phyloP scores from a whole-genome alignment of 228 moss, liverwort and hornwort genomes.

The Sphagnum magellanicum region DNA sequence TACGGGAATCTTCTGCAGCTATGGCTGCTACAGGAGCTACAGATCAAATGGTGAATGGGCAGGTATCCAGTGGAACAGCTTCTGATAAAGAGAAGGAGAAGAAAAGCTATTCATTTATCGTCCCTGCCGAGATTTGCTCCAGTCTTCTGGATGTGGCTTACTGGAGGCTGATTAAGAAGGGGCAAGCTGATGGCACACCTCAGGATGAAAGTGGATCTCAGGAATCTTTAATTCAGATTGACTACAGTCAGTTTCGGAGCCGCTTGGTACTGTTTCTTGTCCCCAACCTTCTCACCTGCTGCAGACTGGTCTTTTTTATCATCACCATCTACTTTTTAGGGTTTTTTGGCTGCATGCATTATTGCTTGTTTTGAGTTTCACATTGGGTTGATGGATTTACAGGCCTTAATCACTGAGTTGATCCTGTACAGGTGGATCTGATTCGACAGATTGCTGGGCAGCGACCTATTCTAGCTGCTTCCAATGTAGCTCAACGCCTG shows the following conservation, averaged over 20 bases:
- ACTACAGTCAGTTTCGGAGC: constrained; percentile 86
- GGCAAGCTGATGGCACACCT: constrained; percentile 44
- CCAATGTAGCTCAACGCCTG: constrained; percentile 69
- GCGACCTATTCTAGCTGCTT: constrained; percentile 65
- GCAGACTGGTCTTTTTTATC: too few species aligned
- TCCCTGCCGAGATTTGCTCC: constrained; percentile 60
- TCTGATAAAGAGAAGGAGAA: constrained; percentile 76
- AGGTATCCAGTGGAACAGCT: constrained; percentile 16
- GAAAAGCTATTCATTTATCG: constrained; percentile 48
- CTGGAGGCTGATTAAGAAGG: constrained; percentile 65
- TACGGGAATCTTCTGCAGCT: constrained; percentile 70
- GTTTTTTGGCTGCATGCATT: too few species aligned
- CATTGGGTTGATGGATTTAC: too few species aligned
- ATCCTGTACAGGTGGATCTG: constrained; percentile 65
- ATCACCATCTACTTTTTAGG: too few species aligned
- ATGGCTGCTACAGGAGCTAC: constrained; percentile 30
- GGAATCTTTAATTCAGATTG: constrained; percentile 69
- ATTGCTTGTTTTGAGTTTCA: too few species aligned
- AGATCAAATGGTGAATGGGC: constrained; percentile 37
- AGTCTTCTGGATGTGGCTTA: constrained; percentile 72
- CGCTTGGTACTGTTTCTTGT: constrained; percentile 43
- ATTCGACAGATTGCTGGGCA: constrained; percentile 73
- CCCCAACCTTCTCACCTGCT: too few species aligned
- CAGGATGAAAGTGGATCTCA: constrained; percentile 51
- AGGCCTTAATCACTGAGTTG: not conserved